Percentiles rank a stretch among this genome's conserved stretches.
phyloP scores from a whole-genome alignment of 169 alveolate species.

The Eimeria nieschulzi region DNA sequence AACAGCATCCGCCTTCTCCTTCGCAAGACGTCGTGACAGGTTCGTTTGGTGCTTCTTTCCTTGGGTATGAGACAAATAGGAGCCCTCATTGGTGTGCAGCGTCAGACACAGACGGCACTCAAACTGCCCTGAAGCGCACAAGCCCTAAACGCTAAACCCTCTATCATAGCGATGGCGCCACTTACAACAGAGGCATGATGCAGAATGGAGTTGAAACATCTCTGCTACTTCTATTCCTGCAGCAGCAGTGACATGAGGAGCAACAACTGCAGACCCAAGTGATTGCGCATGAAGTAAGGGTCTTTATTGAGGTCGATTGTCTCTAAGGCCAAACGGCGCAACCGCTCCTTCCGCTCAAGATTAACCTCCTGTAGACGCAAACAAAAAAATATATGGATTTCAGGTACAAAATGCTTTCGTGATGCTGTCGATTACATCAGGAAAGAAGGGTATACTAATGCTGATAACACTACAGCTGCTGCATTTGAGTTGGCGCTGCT shows the following conservation, averaged over 20 bases:
- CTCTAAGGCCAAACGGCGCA: slow-evolving; percentile 95
- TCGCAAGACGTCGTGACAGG: slow-evolving; percentile 95
- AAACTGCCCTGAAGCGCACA: slow-evolving; percentile 73
- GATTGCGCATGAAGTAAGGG: slow-evolving; percentile 97
- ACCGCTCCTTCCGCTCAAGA: slow-evolving; percentile 95
- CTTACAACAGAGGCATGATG: neutral
- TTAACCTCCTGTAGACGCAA: slow-evolving; percentile 85
- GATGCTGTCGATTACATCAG: no score
- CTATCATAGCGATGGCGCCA: neutral
- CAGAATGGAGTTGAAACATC: neutral
- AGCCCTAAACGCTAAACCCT: neutral
- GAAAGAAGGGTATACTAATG: no score
- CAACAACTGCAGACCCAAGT: slow-evolving; percentile 87
- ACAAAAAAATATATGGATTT: neutral
- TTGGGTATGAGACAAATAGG: slow-evolving; percentile 98
- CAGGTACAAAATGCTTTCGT: no score
- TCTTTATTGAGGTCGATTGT: slow-evolving; percentile 96
- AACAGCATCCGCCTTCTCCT: slow-evolving; percentile 91
- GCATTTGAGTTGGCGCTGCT: neutral
- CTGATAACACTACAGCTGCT: no score
- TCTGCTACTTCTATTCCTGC: neutral
- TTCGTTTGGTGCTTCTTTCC: slow-evolving; percentile 90
- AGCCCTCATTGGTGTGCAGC: slow-evolving; percentile 97
- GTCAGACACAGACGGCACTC: slow-evolving; percentile 97
- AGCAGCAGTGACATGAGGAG: neutral